These are phyloP conservation scores for Fraxinus angustifolia DNA, from an alignment of 305 asterid species.

Conservation along the genomic window DNA sequence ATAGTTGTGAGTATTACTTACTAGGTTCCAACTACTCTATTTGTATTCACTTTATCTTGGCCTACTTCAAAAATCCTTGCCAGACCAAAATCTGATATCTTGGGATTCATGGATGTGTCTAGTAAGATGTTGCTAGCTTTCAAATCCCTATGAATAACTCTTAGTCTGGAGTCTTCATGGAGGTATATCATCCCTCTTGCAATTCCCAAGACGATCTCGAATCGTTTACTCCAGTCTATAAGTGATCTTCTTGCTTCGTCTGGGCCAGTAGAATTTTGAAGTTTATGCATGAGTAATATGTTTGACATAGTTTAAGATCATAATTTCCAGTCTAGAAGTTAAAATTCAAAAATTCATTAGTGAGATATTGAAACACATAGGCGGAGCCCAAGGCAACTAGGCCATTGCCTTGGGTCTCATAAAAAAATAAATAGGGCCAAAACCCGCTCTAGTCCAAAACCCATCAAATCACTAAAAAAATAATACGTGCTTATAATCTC, in stretches of 20 bases:
- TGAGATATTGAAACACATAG: not conserved
- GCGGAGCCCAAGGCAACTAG: not conserved
- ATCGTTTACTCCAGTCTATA: constrained; percentile 34
- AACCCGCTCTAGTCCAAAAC: not conserved
- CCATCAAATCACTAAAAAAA: not conserved
- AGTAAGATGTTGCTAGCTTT: constrained; percentile 45
- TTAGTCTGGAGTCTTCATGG: constrained; percentile 45
- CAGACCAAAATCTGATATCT: constrained; percentile 48
- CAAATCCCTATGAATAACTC: constrained; percentile 41
- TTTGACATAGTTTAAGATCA: not conserved
- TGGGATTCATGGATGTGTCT: constrained; percentile 34
- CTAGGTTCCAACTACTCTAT: constrained; percentile 46
- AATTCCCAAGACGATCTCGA: constrained; percentile 34
- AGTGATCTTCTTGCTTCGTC: constrained; percentile 28
- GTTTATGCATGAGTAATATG: not conserved
- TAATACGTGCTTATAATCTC: no score
- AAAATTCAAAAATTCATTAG: not conserved
- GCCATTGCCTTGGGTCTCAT: not conserved
- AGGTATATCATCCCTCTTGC: constrained; percentile 43
- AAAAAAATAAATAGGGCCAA: not conserved
- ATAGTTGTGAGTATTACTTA: constrained; percentile 16
- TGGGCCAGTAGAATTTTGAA: not conserved
- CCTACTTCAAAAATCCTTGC: constrained; percentile 38
- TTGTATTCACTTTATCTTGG: constrained; percentile 35
- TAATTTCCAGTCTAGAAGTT: not conserved